phyloP scores from a whole-genome alignment of 2,329 filamentous ascomycete genomes.

The Mariannaea elegans region DNA sequence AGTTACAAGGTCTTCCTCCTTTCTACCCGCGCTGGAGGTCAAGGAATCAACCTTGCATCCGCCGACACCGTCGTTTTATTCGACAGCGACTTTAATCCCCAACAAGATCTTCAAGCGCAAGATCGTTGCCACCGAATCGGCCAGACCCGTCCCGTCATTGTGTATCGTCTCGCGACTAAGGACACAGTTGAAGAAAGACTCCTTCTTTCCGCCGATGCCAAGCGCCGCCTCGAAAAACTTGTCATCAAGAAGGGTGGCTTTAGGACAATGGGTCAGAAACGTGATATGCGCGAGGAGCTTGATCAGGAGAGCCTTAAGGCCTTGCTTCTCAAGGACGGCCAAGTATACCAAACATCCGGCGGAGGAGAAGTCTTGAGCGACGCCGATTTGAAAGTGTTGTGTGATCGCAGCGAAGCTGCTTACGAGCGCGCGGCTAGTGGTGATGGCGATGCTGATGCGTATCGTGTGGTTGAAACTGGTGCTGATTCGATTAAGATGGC shows the following conservation, averaged over 20 bases:
- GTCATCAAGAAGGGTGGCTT: slow-evolving; percentile 96
- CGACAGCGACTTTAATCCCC: slow-evolving; percentile 91
- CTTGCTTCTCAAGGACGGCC: slow-evolving; percentile 76
- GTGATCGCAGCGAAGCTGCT: slow-evolving; percentile 75
- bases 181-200: slow-evolving; percentile 91
- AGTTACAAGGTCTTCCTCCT: slow-evolving; percentile 82
- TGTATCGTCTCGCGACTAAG: slow-evolving; percentile 93
- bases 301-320: slow-evolving; percentile 69
- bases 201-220: slow-evolving; percentile 87
- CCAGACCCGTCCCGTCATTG: slow-evolving; percentile 88
- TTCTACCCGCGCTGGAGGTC: slow-evolving; percentile 89
- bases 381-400: slow-evolving; percentile 78
- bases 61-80: slow-evolving; percentile 95
- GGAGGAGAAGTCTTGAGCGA: slow-evolving; percentile 76
- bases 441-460: slow-evolving; percentile 74
- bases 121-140: slow-evolving; percentile 96
- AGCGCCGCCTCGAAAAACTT: slow-evolving; percentile 89
- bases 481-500: slow-evolving; percentile 60
- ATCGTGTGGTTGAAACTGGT: slow-evolving; percentile 83
- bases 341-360: slow-evolving; percentile 66
- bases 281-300: slow-evolving; percentile 61
- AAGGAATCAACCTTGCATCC: slow-evolving; percentile 92
- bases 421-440: slow-evolving; percentile 81
- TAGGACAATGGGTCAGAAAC: slow-evolving; percentile 71
- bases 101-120: slow-evolving; percentile 96